Base-by-base conservation (phyloP, 768 basidiomycete genomes). In the Tylopilus vinaceipallidus region DNA sequence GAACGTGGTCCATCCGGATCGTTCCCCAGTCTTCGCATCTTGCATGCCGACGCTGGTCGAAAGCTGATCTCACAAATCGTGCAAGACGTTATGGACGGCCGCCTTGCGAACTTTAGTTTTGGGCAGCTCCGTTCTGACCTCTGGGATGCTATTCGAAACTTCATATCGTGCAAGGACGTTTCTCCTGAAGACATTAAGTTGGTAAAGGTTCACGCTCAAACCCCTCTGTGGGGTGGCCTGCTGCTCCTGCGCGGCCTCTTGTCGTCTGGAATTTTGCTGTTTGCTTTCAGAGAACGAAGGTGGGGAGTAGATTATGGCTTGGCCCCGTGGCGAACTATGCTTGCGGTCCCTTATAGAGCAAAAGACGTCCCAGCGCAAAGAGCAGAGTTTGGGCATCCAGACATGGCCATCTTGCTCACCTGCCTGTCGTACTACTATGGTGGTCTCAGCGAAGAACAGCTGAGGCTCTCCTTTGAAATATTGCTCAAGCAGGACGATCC, bases 221-320 rank as follows among this genome's bases (percentile, higher is more conserved):
- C 38, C n/a, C n/a, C n/a, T 3, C 11, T 59, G 5, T 68, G 67
- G 61, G 13, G 35, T 3, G 57, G 56, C 4, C 43, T 73, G 6
- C 46, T 73, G 8, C 50, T 71, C 2, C 40, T 73, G 8, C 73
- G 73, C 4, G 72, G 72, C 4, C 60, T 73, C 19, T 42, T 73
- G 20, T 57, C 63, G 7, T 53, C 52, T 0, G 71, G 68, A 0
- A 67, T 73, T 16, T 54, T 73, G 2, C 29, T 64, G 13, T 64
- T 63, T 38, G 62, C 56, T 6, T 53, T 73, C 22, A 61, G 37
- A 34, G 70, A 73, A 3, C 68, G 67, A 19, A 58, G 73, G 20
- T 73, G 71, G 71, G 47, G 72, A 3, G 73, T 74, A 8, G 67
- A 73, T 44, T 74, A 69, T 54, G 71, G 71, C 3, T 66, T 69